Evolutionary conservation across 2,329 filamentous ascomycete species (phyloP).

Genomic region (Colletotrichum simmondsii): DNA sequence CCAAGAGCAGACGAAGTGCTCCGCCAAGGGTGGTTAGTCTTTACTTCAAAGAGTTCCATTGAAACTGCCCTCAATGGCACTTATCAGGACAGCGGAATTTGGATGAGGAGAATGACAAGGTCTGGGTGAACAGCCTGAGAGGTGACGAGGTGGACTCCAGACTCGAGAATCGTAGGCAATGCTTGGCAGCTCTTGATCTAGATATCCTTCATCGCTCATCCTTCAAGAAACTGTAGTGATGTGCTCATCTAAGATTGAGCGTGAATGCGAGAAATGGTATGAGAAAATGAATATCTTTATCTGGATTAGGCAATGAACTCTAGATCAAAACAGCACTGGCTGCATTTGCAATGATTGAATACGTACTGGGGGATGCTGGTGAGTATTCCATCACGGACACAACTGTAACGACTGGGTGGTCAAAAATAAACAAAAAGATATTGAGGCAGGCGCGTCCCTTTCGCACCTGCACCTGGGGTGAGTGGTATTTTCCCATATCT

Average conservation of each 20-base stretch:
- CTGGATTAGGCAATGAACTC: background rate
- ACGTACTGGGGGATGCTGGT: no score
- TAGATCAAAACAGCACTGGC: background rate
- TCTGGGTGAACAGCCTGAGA: background rate
- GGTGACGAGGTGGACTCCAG: background rate
- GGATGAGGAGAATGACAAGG: background rate
- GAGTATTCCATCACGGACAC: no score
- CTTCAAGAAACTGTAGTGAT: no score
- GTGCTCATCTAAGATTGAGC: no score
- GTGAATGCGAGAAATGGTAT: background rate
- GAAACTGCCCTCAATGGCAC: background rate
- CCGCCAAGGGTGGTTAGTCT: no score
- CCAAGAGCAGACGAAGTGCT: background rate
- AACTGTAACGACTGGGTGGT: no score
- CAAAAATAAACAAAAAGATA: background rate
- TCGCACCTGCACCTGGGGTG: background rate
- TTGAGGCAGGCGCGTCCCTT: background rate
- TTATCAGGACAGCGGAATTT: background rate
- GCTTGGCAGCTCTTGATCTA: background rate
- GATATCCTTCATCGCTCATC: background rate
- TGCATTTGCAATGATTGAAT: background rate
- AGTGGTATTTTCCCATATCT: no score
- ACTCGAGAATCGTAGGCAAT: background rate
- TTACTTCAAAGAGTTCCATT: background rate
- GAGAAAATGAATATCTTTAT: background rate